phyloP scores from a whole-genome alignment of 2,329 filamentous ascomycete species.

The Penicillium palitans region DNA sequence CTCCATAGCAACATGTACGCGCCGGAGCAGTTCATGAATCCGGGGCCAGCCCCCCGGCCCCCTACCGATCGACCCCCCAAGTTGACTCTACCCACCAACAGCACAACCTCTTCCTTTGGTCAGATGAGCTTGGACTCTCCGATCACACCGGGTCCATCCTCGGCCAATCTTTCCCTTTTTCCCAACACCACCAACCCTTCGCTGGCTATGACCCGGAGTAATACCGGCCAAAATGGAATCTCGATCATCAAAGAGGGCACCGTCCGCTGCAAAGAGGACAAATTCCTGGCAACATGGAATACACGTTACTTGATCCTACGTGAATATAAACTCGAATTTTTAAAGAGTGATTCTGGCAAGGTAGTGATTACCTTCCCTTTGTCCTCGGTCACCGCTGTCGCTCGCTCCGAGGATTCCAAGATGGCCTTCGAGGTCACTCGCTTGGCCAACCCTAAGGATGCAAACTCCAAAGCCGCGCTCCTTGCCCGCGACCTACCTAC shows the following conservation, averaged over 20 bases:
- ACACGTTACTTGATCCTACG: conserved; percentile 88
- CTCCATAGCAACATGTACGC: conserved; percentile 56
- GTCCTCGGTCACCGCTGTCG: conserved; percentile 84
- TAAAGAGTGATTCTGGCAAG: conserved; percentile 88
- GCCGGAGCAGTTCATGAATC: conserved; percentile 84
- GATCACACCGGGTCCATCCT: conserved; percentile 50
- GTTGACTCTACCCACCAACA: conserved; percentile 71
- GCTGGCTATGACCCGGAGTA: conserved; percentile 60
- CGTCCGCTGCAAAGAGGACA: conserved; percentile 73
- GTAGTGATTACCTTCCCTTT: conserved; percentile 81
- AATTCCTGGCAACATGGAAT: conserved; percentile 76
- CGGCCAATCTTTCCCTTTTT: conserved; percentile 58
- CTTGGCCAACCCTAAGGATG: conserved; percentile 59
- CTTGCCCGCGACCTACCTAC: conserved; percentile 77
- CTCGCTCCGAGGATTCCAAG: conserved; percentile 84
- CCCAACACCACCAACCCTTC: conserved; percentile 72
- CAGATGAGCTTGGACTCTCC: conserved; percentile 71
- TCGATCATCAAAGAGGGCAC: conserved; percentile 68
- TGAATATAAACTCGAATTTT: conserved; percentile 90
- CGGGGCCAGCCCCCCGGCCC: conserved; percentile 87
- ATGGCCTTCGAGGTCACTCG: conserved; percentile 94
- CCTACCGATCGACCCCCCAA: conserved; percentile 75
- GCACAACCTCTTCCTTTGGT: conserved; percentile 64
- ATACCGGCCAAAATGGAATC: conserved; percentile 64
- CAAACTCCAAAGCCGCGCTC: conserved; percentile 65